A percentile compares a stretch with the other conserved stretches of the same genome.
Evolutionary conservation across 2,329 filamentous ascomycete species (phyloP).

Genomic region (Raffaelea ambrosiae): DNA sequence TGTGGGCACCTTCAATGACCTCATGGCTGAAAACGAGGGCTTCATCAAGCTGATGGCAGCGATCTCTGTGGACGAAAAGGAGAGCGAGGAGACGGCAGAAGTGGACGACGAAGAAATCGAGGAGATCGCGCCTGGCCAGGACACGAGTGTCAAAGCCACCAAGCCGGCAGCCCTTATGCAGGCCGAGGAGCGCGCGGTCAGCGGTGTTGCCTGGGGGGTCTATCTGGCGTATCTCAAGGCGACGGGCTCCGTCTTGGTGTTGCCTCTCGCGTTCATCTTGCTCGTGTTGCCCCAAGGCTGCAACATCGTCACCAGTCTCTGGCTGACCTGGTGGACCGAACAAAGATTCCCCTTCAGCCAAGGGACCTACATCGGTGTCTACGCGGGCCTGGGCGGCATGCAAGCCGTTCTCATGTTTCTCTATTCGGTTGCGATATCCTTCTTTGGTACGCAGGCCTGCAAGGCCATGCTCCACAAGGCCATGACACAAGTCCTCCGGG

Average conservation of each 20-base stretch:
- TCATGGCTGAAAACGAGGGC: constrained; percentile 67
- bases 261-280: constrained; percentile 59
- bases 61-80: constrained; percentile 39
- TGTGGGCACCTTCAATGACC: constrained; percentile 81
- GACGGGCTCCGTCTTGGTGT: constrained; percentile 60
- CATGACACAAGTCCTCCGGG: constrained; percentile 63
- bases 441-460: constrained; percentile 73
- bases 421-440: no score
- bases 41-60: constrained; percentile 83
- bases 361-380: constrained; percentile 64
- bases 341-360: constrained; percentile 60
- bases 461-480: constrained; percentile 75
- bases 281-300: constrained; percentile 68
- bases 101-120: constrained; percentile 32
- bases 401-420: constrained; percentile 70
- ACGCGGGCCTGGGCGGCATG: constrained; percentile 59
- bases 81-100: background rate
- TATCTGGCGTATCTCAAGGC: constrained; percentile 71
- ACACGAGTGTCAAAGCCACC: no score
- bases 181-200: constrained; percentile 57
- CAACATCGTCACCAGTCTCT: constrained; percentile 82
- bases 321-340: constrained; percentile 91
- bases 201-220: constrained; percentile 71
- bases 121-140: no score
- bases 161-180: constrained; percentile 60